Evolutionary conservation across 2,329 filamentous ascomycete species (phyloP).

Genomic region (Epichloe coenophiala): DNA sequence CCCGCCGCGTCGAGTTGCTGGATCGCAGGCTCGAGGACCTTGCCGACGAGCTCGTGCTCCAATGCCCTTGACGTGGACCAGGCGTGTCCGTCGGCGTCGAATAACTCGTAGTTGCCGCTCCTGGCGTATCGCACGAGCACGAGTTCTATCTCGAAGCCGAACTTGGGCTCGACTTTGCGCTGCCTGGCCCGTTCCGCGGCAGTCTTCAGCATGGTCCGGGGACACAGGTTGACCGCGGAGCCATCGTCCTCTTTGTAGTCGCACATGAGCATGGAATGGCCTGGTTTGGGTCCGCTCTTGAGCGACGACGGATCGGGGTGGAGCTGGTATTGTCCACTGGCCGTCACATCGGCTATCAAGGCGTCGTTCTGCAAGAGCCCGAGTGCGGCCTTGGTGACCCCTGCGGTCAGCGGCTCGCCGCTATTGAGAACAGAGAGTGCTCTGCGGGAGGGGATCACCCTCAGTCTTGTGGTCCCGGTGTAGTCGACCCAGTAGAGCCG

Average conservation of each 20-base stretch:
- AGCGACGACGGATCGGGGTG: conserved; percentile 53
- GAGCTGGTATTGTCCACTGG: conserved; percentile 53
- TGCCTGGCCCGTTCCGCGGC: conserved; percentile 37
- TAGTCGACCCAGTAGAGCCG: conserved; percentile 69
- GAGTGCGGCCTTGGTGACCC: conserved; percentile 50
- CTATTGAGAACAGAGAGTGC: conserved; percentile 33
- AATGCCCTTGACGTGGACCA: conserved; percentile 57
- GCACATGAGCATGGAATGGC: conserved; percentile 52
- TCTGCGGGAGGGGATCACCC: conserved; percentile 51
- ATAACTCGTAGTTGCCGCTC: conserved; percentile 23
- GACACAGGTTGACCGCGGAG: conserved; percentile 41
- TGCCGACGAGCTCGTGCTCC: conserved; percentile 40
- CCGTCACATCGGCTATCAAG: conserved; percentile 36
- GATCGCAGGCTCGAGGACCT: conserved; percentile 53
- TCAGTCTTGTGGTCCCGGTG: conserved; percentile 52
- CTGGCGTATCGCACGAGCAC: conserved; percentile 45
- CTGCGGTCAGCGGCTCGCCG: conserved; percentile 34
- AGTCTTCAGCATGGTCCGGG: conserved; percentile 46
- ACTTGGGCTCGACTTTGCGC: conserved; percentile 42
- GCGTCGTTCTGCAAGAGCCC: conserved; percentile 56
- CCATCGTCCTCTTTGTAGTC: conserved; percentile 49
- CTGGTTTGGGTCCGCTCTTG: conserved; percentile 40
- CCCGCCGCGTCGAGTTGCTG: conserved; percentile 44
- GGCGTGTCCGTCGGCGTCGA: conserved; percentile 50
- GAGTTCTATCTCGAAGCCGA: conserved; percentile 77